Evolutionary conservation across 345 rosid species (phyloP).

Genomic region (Gossypium sturtianum): DNA sequence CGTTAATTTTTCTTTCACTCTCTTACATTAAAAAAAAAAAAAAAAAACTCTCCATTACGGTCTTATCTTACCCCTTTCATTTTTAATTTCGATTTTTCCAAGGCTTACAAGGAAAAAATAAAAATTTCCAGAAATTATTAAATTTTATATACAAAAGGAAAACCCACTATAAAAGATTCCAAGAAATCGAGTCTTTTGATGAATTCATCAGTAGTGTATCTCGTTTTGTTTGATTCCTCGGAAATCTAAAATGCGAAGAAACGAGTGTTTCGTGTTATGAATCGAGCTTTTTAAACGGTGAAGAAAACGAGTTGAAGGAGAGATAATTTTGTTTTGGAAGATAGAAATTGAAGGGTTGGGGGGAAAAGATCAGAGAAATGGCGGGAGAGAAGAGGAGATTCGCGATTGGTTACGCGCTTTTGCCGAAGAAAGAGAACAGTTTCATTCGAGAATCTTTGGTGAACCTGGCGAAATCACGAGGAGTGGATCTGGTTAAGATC

Average conservation of each 20-base stretch:
- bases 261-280: background rate
- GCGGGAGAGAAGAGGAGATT: constrained; percentile 27
- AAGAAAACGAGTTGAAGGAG: background rate
- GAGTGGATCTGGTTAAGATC: constrained; percentile 47
- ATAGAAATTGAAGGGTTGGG: background rate
- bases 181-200: background rate
- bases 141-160: background rate
- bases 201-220: background rate
- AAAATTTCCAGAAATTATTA: background rate
- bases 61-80: no score
- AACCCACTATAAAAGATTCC: background rate
- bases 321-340: background rate
- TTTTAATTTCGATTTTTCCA: no score
- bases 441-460: constrained; percentile 46
- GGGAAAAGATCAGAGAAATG: constrained; percentile 19
- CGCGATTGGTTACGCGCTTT: constrained; percentile 51
- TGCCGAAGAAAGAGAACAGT: constrained; percentile 41
- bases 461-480: constrained; percentile 26
- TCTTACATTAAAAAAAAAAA: background rate
- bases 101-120: no score
- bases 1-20: background rate
- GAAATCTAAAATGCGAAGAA: background rate
- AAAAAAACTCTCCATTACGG: background rate
- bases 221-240: background rate
- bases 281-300: background rate